Evolutionary conservation across 148 eudicot genomes (phyloP), one percentile per base, ranked within the genome.

Genomic region (Rhododendron henanense): DNA sequence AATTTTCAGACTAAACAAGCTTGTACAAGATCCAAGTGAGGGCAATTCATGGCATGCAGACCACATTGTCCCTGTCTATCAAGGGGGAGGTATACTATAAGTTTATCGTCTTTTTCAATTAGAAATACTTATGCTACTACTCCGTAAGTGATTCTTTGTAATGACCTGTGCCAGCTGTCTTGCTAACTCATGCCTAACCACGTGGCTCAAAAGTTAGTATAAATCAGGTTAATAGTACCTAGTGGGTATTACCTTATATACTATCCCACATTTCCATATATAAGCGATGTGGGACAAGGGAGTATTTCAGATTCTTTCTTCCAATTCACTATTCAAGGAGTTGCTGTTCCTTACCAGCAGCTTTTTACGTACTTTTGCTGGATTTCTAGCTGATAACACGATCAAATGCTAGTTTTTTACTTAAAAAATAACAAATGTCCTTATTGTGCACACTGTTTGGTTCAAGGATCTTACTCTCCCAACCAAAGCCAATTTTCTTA

Each of bases 21-120:
- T 97, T 87, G 95, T 95, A 81, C 85, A 85, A 81, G 94, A 94
- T 71, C 98, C 99, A 84, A 89, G 89, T 80, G 99, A 97, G 84
- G 98, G 99, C 85, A 94, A 97, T 83, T 95, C 99, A 83, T 97
- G 99, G 99, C 98, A 97, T 88, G 99, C 98, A 14, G 99, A 97
- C 88, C 99, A 97, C 89, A 88, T 92, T 74, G 84, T 95, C 83
- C 94, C 99, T 63, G 99, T 97, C 79, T 97, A 90, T 85, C 89
- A 86, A 81, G 99, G 99, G 83, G 99, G 99, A 93, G 99, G 99
- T 97, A 83, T 47, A 31, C 79, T 87, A 37, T 25, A 69, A 5
- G 16, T 47, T n/a, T 65, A 10, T 10, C 14, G 48, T 63, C 81
- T 33, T 67, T 37, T 41, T 41, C 14, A 15, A 31, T 33, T 21